phyloP scores from a whole-genome alignment of 2,329 filamentous ascomycete genomes.

The Aphanoascus verrucosus region DNA sequence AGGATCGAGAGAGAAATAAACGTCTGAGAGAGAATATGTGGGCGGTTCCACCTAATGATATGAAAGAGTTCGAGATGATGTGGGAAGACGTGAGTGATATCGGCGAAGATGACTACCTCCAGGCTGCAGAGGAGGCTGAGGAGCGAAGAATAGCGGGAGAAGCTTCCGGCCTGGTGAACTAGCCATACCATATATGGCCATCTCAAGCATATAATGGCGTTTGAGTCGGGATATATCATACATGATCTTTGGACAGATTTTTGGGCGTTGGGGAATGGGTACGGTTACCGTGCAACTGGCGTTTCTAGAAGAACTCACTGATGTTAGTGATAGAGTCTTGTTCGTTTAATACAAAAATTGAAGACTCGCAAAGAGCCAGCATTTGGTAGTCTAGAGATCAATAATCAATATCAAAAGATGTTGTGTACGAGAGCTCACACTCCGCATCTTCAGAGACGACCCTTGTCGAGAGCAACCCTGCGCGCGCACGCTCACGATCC shows the following conservation, averaged over 20 bases:
- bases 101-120: slow-evolving; percentile 72
- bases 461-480: too few species aligned
- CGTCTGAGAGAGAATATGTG: slow-evolving; percentile 83
- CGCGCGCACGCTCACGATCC: too few species aligned
- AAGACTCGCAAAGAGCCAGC: too few species aligned
- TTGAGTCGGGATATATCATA: not conserved
- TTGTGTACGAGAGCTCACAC: too few species aligned
- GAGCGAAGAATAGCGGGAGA: slow-evolving; percentile 43
- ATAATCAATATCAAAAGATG: too few species aligned
- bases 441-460: too few species aligned
- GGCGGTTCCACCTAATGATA: slow-evolving; percentile 59
- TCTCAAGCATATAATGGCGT: not conserved
- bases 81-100: slow-evolving; percentile 87
- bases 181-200: not conserved
- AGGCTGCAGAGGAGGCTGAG: slow-evolving; percentile 61
- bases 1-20: slow-evolving; percentile 92
- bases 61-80: slow-evolving; percentile 65
- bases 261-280: not conserved
- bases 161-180: slow-evolving; percentile 14
- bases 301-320: not conserved
- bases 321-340: not conserved
- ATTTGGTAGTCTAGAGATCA: too few species aligned
- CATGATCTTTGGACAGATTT: not conserved
- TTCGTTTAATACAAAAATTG: not conserved
- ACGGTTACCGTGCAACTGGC: not conserved